Evolutionary conservation across 352 stramenopile species (phyloP).

Genomic region (Halophytophthora batemanensis): DNA sequence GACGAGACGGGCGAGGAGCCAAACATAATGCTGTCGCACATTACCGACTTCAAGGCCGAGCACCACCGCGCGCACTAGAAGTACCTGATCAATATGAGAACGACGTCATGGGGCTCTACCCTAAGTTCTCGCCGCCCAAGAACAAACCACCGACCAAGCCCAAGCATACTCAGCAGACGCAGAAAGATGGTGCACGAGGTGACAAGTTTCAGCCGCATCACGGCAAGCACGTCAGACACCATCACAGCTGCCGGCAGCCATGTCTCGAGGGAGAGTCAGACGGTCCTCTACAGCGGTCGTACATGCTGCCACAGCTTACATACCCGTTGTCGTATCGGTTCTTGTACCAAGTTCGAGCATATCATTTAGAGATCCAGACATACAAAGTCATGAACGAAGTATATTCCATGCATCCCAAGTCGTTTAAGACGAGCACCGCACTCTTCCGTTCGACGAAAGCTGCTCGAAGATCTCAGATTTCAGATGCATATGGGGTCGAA

Average conservation of each 20-base stretch:
- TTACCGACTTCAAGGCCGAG: slow-evolving; percentile 72
- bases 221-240: slow-evolving; percentile 14
- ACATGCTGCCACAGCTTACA: slow-evolving; percentile 24
- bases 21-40: slow-evolving; percentile 67
- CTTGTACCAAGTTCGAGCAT: slow-evolving; percentile 22
- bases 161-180: slow-evolving; percentile 12
- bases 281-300: slow-evolving; percentile 17
- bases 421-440: slow-evolving; percentile 28
- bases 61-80: slow-evolving; percentile 71
- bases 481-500: no score
- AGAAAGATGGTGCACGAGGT: no score
- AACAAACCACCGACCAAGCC: slow-evolving; percentile 17
- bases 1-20: slow-evolving; percentile 76
- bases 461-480: no score
- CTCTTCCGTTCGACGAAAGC: slow-evolving; percentile 13
- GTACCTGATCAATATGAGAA: slow-evolving; percentile 50
- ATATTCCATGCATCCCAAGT: slow-evolving; percentile 20
- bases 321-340: slow-evolving; percentile 23
- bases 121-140: slow-evolving; percentile 28
- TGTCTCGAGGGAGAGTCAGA: background rate
- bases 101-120: slow-evolving; percentile 30
- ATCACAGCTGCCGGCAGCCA: slow-evolving; percentile 15
- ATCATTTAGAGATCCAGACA: slow-evolving; percentile 23
- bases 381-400: slow-evolving; percentile 27
- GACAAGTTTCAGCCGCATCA: slow-evolving; percentile 17